These are phyloP conservation scores for Fusarium anthophilum DNA, from an alignment of 2,329 filamentous ascomycete species.

Conservation along the genomic window DNA sequence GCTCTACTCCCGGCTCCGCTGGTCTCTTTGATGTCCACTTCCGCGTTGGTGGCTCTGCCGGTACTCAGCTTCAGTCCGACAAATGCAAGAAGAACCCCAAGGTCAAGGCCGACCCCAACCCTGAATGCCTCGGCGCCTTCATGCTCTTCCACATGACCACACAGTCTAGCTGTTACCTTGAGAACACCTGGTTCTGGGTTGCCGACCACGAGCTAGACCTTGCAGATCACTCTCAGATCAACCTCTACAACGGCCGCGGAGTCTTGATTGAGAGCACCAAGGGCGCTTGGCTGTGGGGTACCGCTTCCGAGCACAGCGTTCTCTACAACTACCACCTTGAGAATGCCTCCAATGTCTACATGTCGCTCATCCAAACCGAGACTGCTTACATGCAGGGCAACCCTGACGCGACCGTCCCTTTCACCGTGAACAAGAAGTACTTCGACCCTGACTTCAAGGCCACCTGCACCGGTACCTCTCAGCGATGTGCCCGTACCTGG, in stretches of 20 bases:
- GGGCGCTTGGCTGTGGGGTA: slow-evolving; percentile 84
- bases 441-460: slow-evolving; percentile 73
- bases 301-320: slow-evolving; percentile 72
- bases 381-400: slow-evolving; percentile 90
- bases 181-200: slow-evolving; percentile 92
- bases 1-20: slow-evolving; percentile 71
- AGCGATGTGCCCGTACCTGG: slow-evolving; percentile 77
- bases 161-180: slow-evolving; percentile 77
- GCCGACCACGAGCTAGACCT: slow-evolving; percentile 90
- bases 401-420: slow-evolving; percentile 75
- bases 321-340: slow-evolving; percentile 87
- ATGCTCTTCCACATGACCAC: slow-evolving; percentile 72
- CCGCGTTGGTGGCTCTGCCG: slow-evolving; percentile 86
- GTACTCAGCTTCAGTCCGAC: slow-evolving; percentile 82
- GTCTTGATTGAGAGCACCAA: slow-evolving; percentile 79
- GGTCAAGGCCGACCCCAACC: slow-evolving; percentile 67
- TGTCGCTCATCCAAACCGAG: slow-evolving; percentile 87
- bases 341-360: slow-evolving; percentile 81
- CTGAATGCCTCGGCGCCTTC: slow-evolving; percentile 78
- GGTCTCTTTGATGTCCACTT: slow-evolving; percentile 97
- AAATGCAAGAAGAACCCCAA: slow-evolving; percentile 81
- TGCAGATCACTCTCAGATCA: slow-evolving; percentile 77
- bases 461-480: slow-evolving; percentile 58
- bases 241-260: slow-evolving; percentile 89
- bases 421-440: slow-evolving; percentile 65